phyloP scores from a whole-genome alignment of 768 basidiomycete genomes.

The Serpula lacrymans region DNA sequence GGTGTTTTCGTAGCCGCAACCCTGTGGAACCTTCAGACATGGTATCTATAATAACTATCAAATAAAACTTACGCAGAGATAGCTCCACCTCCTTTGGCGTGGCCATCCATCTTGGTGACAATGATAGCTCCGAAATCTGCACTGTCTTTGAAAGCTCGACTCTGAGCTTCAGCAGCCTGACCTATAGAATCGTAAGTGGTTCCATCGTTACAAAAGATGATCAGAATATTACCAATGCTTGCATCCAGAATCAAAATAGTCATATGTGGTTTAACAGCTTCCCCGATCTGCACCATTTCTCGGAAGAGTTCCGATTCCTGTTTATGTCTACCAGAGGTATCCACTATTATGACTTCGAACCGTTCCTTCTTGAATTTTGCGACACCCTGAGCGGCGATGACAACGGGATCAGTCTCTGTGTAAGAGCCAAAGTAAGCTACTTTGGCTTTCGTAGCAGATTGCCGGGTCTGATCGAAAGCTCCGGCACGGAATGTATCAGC shows the following conservation, averaged over 20 bases:
- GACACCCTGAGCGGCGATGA: constrained; percentile 92
- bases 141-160: constrained; percentile 95
- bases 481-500: constrained; percentile 99
- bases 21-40: constrained; percentile 40
- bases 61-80: constrained; percentile 84
- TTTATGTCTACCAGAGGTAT: constrained; percentile 95
- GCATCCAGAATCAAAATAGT: constrained; percentile 95
- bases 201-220: background rate
- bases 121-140: constrained; percentile 98
- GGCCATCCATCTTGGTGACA: constrained; percentile 99
- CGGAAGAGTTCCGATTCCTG: constrained; percentile 96
- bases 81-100: constrained; percentile 98
- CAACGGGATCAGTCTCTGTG: constrained; percentile 97
- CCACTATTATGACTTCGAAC: constrained; percentile 98
- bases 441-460: constrained; percentile 98
- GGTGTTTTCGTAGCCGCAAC: constrained; percentile 99
- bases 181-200: constrained; percentile 39
- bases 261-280: constrained; percentile 94
- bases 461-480: constrained; percentile 98
- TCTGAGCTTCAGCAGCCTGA: constrained; percentile 97
- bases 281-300: constrained; percentile 96
- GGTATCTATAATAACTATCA: constrained; percentile 5
- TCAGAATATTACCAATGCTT: constrained; percentile 70
- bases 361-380: constrained; percentile 97
- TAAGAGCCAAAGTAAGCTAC: constrained; percentile 99